Evolutionary conservation across 2,329 filamentous ascomycete species (phyloP).

Genomic region (Arthrobotrys iridis): DNA sequence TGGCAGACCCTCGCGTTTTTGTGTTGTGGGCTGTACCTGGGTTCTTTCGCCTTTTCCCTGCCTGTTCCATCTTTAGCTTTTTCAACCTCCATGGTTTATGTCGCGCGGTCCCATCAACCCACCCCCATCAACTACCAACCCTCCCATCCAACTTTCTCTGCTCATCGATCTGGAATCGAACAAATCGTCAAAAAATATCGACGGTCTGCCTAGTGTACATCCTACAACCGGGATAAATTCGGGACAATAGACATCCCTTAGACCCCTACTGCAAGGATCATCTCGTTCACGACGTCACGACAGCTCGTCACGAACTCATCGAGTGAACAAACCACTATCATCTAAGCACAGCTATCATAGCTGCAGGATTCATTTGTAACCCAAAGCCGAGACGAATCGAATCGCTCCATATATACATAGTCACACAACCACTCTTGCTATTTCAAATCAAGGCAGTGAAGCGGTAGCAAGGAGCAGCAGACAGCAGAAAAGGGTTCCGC

Average conservation of each 20-base stretch:
- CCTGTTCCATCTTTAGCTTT: slow-evolving; percentile 1
- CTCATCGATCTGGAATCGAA: slow-evolving; percentile 28
- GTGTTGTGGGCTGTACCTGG: background rate
- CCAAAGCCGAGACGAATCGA: slow-evolving; percentile 11
- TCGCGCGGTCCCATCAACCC: slow-evolving; percentile 3
- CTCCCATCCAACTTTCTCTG: background rate
- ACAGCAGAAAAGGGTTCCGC: background rate
- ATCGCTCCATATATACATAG: slow-evolving; percentile 5
- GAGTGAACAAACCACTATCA: background rate
- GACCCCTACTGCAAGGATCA: background rate
- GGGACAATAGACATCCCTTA: background rate
- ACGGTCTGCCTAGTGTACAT: background rate
- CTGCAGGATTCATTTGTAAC: slow-evolving; percentile 1
- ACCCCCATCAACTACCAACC: background rate
- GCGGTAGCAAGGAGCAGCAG: background rate
- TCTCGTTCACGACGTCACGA: slow-evolving; percentile 19
- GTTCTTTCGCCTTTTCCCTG: background rate
- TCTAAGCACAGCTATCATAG: background rate
- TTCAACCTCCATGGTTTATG: slow-evolving; percentile 15
- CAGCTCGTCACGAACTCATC: slow-evolving; percentile 5
- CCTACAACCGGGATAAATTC: background rate
- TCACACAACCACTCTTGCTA: slow-evolving; percentile 4
- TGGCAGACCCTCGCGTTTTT: background rate
- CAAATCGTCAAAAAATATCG: background rate
- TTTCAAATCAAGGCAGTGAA: background rate